A percentile compares a stretch with the other conserved stretches of the same genome.
Conservation (phyloP, 2,329 filamentous ascomycete species). For the Apiospora aurea region DNA sequence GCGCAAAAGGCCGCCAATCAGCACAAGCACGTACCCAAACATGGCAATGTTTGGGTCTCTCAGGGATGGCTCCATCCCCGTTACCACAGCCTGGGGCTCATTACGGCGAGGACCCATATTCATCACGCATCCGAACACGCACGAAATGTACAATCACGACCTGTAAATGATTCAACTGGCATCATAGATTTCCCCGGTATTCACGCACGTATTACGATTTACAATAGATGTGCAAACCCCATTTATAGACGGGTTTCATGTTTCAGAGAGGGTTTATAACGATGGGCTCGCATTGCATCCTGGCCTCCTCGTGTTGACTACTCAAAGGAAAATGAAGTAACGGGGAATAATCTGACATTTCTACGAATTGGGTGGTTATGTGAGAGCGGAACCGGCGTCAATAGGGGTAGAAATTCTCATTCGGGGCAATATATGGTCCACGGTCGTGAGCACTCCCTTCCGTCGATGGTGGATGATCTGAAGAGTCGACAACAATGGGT, state of each 20-base stretch:
- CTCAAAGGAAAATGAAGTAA: not conserved
- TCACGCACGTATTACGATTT: conserved; percentile 12
- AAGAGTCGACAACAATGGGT: not conserved
- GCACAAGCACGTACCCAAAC: not conserved
- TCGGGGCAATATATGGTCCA: not conserved
- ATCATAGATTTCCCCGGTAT: not conserved
- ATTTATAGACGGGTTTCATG: not conserved
- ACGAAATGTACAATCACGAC: conserved; percentile 11
- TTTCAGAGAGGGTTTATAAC: no score
- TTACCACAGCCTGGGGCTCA: not conserved
- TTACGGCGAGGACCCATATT: not conserved
- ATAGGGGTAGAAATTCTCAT: not conserved
- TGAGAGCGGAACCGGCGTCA: not conserved
- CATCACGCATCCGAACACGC: not conserved
- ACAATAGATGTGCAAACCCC: not conserved
- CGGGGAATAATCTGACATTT: not conserved
- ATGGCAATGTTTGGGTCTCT: not conserved
- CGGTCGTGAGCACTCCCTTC: not conserved
- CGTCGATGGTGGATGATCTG: not conserved
- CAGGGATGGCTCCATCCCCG: not conserved
- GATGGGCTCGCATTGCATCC: not conserved
- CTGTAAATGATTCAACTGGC: conserved; percentile 8
- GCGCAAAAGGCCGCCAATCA: not conserved
- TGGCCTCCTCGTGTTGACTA: not conserved
- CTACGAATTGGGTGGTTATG: not conserved